Evolutionary conservation across 129 eudicot species (phyloP), one percentile per base, ranked within the genome.

Genomic region (Saposhnikovia divaricata): DNA sequence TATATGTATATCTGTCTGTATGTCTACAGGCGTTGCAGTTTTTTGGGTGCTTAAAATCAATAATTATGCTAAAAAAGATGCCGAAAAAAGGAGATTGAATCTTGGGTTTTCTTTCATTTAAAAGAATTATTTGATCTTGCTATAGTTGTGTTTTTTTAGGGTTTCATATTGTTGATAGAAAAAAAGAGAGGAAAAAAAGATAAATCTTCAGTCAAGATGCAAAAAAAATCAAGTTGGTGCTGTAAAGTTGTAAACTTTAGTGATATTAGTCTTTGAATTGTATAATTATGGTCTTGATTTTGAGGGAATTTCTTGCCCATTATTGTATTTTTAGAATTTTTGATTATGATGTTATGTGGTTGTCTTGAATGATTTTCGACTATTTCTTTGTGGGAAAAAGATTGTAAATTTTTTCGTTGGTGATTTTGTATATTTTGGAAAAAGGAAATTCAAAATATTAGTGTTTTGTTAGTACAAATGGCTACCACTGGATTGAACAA

Each of bases 401-500:
- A 75, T n/a, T 80, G 70, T 53, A 81, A 75, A 48, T 78, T 43
- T 21, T 38, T 77, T 38, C 74, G 38, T 51, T 73, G 34, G 38
- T 45, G 50, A 82, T 42, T 82, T 59, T 85, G 77, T 78, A 79
- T 48, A 27, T 65, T 23, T 72, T 8, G 65, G 21, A 57, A 57
- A 50, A 21, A 57, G 77, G 45, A 79, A 72, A 63, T 42, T 13
- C 4, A 14, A 48, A 50, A 74, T 9, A 9, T 77, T 14, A 12
- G 82, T 68, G 53, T 59, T 31, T 72, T 78, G 37, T 70, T 51
- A 47, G 42, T 76, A 72, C 44, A 80, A 79, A 89, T 89, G 93
- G 85, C 80, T 69, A 72, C 63, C 82, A 50, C 80, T 63, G 93
- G 93, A 34, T 86, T 76, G 63, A 87, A 79, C 80, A 68, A 68